phyloP scores from a whole-genome alignment of 2,329 filamentous ascomycete genomes.

The Cryoendolithus antarcticus region DNA sequence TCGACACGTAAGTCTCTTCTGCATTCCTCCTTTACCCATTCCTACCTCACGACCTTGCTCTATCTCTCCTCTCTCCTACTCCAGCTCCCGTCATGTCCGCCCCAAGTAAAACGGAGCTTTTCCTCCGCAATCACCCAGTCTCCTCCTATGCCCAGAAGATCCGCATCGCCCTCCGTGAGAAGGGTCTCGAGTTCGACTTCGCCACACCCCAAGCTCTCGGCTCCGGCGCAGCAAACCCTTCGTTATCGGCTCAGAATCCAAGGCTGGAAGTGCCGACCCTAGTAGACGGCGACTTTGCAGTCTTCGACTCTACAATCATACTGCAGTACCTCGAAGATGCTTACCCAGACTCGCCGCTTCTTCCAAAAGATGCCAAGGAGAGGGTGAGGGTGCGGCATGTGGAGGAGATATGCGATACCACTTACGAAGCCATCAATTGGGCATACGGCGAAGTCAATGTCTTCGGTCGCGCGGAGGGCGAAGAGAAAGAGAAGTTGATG shows the following conservation, averaged over 20 bases:
- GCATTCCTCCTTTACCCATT: no score
- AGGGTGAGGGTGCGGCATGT: slow-evolving; percentile 18
- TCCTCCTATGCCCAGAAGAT: slow-evolving; percentile 29
- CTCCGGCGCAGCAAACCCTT: slow-evolving; percentile 18
- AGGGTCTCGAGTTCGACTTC: slow-evolving; percentile 24
- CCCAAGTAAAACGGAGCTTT: slow-evolving; percentile 8
- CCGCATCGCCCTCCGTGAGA: slow-evolving; percentile 25
- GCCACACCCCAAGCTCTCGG: slow-evolving; percentile 23
- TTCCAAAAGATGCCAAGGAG: slow-evolving; percentile 11
- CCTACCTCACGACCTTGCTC: no score
- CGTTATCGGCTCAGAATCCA: slow-evolving; percentile 18
- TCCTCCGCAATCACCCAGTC: slow-evolving; percentile 17
- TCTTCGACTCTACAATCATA: no score
- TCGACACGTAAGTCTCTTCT: no score
- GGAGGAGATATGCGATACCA: slow-evolving; percentile 19
- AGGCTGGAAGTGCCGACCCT: slow-evolving; percentile 24
- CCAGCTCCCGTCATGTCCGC: slow-evolving; percentile 1
- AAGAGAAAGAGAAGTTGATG: slow-evolving; percentile 13
- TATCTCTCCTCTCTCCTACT: no score
- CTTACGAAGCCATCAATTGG: slow-evolving; percentile 23
- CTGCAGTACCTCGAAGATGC: no score
- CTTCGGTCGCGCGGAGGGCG: slow-evolving; percentile 14
- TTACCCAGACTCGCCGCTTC: slow-evolving; percentile 10
- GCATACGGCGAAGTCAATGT: slow-evolving; percentile 13
- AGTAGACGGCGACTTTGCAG: no score